Evolutionary conservation across 202 grass and related monocot species (phyloP).

Genomic region (Musa balbisiana): DNA sequence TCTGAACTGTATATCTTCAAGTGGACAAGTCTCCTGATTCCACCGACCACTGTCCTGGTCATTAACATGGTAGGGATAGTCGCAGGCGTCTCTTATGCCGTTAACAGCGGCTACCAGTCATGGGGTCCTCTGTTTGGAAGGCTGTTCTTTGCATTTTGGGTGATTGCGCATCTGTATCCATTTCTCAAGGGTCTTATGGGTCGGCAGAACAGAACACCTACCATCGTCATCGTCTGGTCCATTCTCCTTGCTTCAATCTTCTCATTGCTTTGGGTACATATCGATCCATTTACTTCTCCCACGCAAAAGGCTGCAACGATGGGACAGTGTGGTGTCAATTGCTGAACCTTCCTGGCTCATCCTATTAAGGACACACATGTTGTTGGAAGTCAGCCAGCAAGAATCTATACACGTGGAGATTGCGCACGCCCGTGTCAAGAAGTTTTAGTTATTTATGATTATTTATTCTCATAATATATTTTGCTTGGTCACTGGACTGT

Average conservation of each 20-base stretch:
- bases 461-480: neutral
- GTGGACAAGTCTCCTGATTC: conserved; percentile 17
- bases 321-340: conserved; percentile 92
- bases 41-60: conserved; percentile 15
- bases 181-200: conserved; percentile 19
- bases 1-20: conserved; percentile 14
- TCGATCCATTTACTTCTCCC: conserved; percentile 80
- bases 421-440: neutral
- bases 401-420: neutral
- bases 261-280: conserved; percentile 92
- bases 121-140: conserved; percentile 13
- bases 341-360: conserved; percentile 28
- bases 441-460: neutral
- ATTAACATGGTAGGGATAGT: conserved; percentile 18
- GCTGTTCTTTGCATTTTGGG: conserved; percentile 3
- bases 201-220: conserved; percentile 12
- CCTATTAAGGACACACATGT: too few relatives aligned
- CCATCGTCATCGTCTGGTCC: conserved; percentile 20
- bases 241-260: conserved; percentile 44
- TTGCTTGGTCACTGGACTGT: neutral
- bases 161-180: conserved; percentile 24
- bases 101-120: conserved; percentile 16
- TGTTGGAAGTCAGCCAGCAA: neutral
- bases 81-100: conserved; percentile 1
- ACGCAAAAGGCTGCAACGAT: conserved; percentile 49